phyloP scores from a whole-genome alignment of 805 yeast species.

The Kurtzmaniella fragi region DNA sequence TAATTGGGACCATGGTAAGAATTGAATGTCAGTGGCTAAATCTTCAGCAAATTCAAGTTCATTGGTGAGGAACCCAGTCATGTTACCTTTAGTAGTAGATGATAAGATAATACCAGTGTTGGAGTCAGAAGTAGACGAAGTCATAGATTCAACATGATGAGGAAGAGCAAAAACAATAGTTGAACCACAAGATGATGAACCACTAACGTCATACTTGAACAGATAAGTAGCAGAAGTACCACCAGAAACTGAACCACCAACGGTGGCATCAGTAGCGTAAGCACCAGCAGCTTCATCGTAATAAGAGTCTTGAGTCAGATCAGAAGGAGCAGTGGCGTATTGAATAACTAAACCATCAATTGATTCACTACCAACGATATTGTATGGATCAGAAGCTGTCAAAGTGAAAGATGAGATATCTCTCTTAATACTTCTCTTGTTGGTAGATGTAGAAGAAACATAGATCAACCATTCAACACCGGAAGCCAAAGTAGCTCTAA shows the following conservation, averaged over 20 bases:
- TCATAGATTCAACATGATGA: constrained; percentile 43
- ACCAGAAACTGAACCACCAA: constrained; percentile 42
- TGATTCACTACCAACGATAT: constrained; percentile 39
- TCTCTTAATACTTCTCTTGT: constrained; percentile 19
- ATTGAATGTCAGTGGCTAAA: constrained; percentile 34
- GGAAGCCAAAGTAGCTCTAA: constrained; percentile 49
- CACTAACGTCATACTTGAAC: constrained; percentile 45
- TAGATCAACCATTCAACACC: constrained; percentile 65
- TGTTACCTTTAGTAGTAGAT: constrained; percentile 48
- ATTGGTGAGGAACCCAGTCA: constrained; percentile 42
- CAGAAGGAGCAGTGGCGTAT: constrained; percentile 28
- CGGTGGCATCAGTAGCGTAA: constrained; percentile 47
- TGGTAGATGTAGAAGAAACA: constrained; percentile 42
- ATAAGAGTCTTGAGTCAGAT: constrained; percentile 27
- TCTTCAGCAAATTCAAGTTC: constrained; percentile 33
- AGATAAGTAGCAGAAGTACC: constrained; percentile 45
- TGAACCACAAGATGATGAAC: constrained; percentile 42
- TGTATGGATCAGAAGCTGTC: constrained; percentile 24
- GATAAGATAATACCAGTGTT: constrained; percentile 39
- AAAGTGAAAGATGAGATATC: constrained; percentile 18
- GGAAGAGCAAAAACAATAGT: constrained; percentile 50
- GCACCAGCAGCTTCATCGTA: constrained; percentile 69
- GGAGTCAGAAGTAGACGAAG: constrained; percentile 16
- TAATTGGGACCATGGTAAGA: constrained; percentile 41
- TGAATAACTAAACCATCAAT: constrained; percentile 43